A percentile compares a stretch with the other conserved stretches of the same genome.
Conservation (phyloP, 2,329 filamentous ascomycete genomes). For the Neonectria sp. region DNA sequence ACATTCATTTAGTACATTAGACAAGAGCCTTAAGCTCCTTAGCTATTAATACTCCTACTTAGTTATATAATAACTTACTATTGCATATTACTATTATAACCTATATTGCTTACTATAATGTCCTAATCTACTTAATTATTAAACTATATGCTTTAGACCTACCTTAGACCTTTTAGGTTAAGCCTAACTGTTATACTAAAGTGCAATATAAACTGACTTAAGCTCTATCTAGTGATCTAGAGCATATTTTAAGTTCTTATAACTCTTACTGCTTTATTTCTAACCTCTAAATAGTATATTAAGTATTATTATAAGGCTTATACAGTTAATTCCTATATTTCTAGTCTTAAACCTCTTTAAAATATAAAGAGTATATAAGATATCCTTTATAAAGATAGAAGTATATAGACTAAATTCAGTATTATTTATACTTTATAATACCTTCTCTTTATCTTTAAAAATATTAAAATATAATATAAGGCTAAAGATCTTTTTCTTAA, state of each 20-base stretch:
- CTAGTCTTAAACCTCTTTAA: constrained; percentile 7
- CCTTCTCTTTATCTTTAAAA: constrained; percentile 69
- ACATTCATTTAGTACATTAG: no score
- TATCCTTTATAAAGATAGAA: constrained; percentile 3
- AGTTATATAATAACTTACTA: no score
- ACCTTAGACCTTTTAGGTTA: no score
- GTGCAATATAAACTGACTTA: neutral
- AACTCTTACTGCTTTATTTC: constrained; percentile 7
- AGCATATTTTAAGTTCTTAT: neutral
- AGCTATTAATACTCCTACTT: no score
- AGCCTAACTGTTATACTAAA: no score
- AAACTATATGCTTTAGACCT: no score
- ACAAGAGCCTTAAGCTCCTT: no score
- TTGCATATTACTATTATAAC: no score
- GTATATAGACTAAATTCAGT: constrained; percentile 12
- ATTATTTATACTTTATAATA: neutral
- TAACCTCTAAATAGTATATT: constrained; percentile 8
- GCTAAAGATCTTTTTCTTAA: constrained; percentile 89
- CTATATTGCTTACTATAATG: no score
- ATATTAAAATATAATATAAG: constrained; percentile 86
- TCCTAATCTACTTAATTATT: no score
- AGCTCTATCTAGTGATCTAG: neutral
- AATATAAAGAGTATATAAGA: neutral
- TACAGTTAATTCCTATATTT: neutral
- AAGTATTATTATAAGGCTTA: neutral